Evolutionary conservation across 257 asterid genomes (phyloP), one percentile per base, ranked within the genome.

Genomic region (Sherardia arvensis): DNA sequence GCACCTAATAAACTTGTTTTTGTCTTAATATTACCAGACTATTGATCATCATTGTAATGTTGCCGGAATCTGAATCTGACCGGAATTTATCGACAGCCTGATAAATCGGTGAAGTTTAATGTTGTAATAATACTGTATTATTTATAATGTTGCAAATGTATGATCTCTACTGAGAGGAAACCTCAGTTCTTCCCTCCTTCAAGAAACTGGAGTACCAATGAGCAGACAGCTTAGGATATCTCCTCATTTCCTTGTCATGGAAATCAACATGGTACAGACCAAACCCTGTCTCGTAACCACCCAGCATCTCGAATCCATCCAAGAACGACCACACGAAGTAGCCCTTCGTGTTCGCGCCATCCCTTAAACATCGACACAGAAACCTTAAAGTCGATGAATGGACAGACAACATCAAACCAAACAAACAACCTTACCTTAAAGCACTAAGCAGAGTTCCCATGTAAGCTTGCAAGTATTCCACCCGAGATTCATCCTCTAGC

Each of bases 191-290:
- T 61, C 59, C 70, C 61, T 80, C 77, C 73, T 57, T 69, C 69
- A 83, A 69, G 77, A 85, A 79, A 76, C 66, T 63, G 33, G 85
- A 66, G 69, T 77, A 80, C 79, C 87, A 85, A 10, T 47, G 62
- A 2, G 84, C 83, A 40, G 93, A 85, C 32, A 65, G 73, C 64
- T 80, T 85, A 12, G 65, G 83, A 49, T 79, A 77, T 66, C 87
- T 65, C 22, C 2, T 74, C 10, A 76, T 38, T 14, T 84, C 65
- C 49, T 78, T 57, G 69, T 80, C 88, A 8, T 82, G 80, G 70
- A 84, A 73, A 80, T 85, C 90, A 0, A 85, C 94, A 32, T 79
- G 81, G 78, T 66, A 83, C 51, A 81, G 28, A 0, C 90, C 90
- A 20, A 33, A 86, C 7, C 77, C 66, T 8, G 49, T 2, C 8